Evolutionary conservation across 306 rosid genomes (phyloP), one percentile per base, ranked within the genome.

Genomic region (Senna siamea): DNA sequence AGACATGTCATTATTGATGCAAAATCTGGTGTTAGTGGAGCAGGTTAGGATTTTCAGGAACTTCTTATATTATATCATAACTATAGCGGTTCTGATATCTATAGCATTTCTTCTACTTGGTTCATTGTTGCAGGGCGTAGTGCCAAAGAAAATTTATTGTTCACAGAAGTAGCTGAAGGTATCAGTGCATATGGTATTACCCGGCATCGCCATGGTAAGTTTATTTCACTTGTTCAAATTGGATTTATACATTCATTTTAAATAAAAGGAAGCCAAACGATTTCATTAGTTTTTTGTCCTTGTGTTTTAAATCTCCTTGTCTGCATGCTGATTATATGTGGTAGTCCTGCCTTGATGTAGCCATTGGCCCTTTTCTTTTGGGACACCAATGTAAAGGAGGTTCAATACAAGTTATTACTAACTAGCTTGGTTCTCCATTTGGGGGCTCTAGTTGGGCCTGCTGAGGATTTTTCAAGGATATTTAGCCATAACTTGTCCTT

Each of bases 21-120:
- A n/a, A 94, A 94, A 81, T 94, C 98, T 70, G 98, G 93, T 56
- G 98, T 94, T 60, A 94, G 95, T 53, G 97, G 98, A 76, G 98
- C 97, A 84, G 97, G 98, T 94, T 55, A 72, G 87, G 52, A 43
- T 54, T 73, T 83, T 81, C 54, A 78, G 70, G 66, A 41, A 55
- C 51, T 58, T 43, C 47, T 56, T 4, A 30, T 56, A 69, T 58
- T 50, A 50, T n/a, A 11, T 72, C 74, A 14, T 64, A 13, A 50
- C 54, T 58, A 26, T 53, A 55, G 34, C 68, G 46, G 32, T 71
- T 81, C 64, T 17, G n/a, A 68, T 78, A 40, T 40, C 61, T 56
- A n/a, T 41, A 28, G 60, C 22, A 60, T 28, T 62, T 72, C 17
- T 72, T 52, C 47, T 50, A 53, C 77, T 60, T 84, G 79, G 66